These are phyloP conservation scores for Epichloe sibirici DNA, from an alignment of 2,329 filamentous ascomycete genomes.

Conservation along the genomic window DNA sequence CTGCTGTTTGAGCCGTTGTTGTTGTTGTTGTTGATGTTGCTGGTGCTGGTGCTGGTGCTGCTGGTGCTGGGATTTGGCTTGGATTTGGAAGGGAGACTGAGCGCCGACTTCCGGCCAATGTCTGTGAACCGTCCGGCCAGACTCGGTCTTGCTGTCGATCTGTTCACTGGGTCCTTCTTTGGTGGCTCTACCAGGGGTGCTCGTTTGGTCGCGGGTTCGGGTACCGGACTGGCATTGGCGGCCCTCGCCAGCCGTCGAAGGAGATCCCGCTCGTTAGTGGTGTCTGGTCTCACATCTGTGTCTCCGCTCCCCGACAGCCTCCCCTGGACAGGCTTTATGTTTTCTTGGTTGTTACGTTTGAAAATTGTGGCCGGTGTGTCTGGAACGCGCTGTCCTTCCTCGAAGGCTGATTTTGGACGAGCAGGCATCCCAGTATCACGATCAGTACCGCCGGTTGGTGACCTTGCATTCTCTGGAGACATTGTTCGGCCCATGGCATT, in stretches of 20 bases:
- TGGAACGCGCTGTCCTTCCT: constrained; percentile 14
- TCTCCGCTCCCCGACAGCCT: neutral
- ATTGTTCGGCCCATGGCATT: constrained; percentile 33
- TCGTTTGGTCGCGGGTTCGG: constrained; percentile 15
- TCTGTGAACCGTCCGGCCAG: constrained; percentile 10
- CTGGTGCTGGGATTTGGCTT: neutral
- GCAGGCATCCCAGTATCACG: constrained; percentile 11
- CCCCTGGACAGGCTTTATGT: neutral
- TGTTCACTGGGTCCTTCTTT: neutral
- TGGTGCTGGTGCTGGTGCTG: no score
- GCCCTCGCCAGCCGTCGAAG: constrained; percentile 37
- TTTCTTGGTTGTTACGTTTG: constrained; percentile 12
- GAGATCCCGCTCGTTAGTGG: constrained; percentile 29
- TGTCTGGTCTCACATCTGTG: neutral
- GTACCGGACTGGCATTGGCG: constrained; percentile 31
- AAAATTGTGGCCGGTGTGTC: constrained; percentile 31
- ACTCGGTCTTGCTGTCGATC: constrained; percentile 5
- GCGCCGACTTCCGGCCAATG: constrained; percentile 8
- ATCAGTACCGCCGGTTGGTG: constrained; percentile 14
- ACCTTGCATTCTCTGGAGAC: constrained; percentile 28
- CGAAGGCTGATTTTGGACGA: constrained; percentile 8
- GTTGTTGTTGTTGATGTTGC: neutral
- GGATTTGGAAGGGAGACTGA: neutral
- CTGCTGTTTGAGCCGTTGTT: constrained; percentile 4
- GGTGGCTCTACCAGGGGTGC: neutral